Base-by-base conservation (phyloP, 495 filamentous ascomycete species). In the Daldinia childiae region DNA sequence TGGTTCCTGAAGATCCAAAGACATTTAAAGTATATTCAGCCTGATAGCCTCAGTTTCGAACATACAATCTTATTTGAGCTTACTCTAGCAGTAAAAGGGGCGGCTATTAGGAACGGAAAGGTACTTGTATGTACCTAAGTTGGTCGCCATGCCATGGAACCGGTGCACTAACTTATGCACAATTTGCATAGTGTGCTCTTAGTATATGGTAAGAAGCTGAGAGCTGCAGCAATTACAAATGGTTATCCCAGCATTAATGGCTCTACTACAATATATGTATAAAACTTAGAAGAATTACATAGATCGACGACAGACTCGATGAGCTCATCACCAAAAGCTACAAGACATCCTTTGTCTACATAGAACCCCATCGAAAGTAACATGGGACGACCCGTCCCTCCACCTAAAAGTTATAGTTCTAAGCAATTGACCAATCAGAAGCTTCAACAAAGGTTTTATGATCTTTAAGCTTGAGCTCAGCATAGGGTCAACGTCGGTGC, bases 401-500 rank as follows among this genome's bases (percentile, higher is more conserved):
- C 39, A 48, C 43, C 19, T 4, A 12, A 62, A 43, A 21, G 4
- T 38, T 56, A 39, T 63, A 73, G 51, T 55, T 69, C 56, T 12
- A 36, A 50, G 19, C 51, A 32, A 69, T 73, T 73, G 71, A 9
- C 66, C 71, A 73, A 73, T 73, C 41, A 66, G 58, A 73, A 68
- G 70, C 70, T 65, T 39, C 12, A 15, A 4, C 56, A 14, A 32
- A 17, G 41, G 0, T 15, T 65, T 54, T 34, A 58, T 45, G 15
- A 56, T 48, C n/a, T 8, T 55, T 51, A 52, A 66, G 41, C 43
- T 48, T 48, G 19, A 48, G 43, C 43, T 48, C 43, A 24, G 9
- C 9, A 24, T 45, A 9, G 52, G 52, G n/a, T 50, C 36, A 21
- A 63, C 39, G 19, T 36, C 27, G 34, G 12, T 36, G 12, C 34